phyloP scores from a whole-genome alignment of 2,329 filamentous ascomycete species.

The Sporothrix phasma region DNA sequence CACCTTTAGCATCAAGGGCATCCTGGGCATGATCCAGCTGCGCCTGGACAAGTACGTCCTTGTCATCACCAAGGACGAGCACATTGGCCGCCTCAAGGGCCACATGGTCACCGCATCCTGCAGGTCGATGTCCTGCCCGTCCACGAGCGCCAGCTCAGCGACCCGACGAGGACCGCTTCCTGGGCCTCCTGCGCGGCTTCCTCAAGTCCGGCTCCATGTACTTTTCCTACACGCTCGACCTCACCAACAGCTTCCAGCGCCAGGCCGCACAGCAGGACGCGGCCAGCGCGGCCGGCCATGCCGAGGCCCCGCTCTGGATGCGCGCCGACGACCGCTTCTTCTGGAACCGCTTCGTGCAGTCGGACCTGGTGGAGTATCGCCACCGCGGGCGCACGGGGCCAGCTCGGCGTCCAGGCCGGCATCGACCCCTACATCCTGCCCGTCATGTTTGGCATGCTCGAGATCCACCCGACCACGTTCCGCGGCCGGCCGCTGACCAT shows the following conservation, averaged over 20 bases:
- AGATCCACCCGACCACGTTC: slow-evolving; percentile 77
- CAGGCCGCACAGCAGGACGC: slow-evolving; percentile 67
- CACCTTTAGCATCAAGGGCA: slow-evolving; percentile 89
- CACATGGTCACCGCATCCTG: slow-evolving; percentile 94
- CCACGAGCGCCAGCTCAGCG: slow-evolving; percentile 81
- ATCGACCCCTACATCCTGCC: slow-evolving; percentile 90
- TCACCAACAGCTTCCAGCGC: slow-evolving; percentile 94
- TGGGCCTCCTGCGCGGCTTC: slow-evolving; percentile 69
- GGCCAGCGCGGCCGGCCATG: neutral
- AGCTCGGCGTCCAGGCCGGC: slow-evolving; percentile 60
- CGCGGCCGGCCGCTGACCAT: slow-evolving; percentile 79
- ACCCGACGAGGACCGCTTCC: slow-evolving; percentile 92
- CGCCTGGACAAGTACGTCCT: slow-evolving; percentile 95
- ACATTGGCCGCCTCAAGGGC: slow-evolving; percentile 82
- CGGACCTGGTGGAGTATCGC: slow-evolving; percentile 84
- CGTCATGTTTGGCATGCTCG: slow-evolving; percentile 92
- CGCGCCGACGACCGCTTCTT: slow-evolving; percentile 95
- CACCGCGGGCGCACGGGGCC: slow-evolving; percentile 49
- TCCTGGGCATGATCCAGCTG: slow-evolving; percentile 86
- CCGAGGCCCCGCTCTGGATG: slow-evolving; percentile 66
- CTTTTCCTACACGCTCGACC: slow-evolving; percentile 94
- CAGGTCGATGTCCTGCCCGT: slow-evolving; percentile 89
- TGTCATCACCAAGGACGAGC: slow-evolving; percentile 86
- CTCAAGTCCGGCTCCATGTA: slow-evolving; percentile 85
- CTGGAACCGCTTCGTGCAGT: slow-evolving; percentile 91